Percentiles rank a stretch among this genome's conserved stretches.
Conservation (phyloP, 306 rosid species). For the Gynostemma pentaphyllum region DNA sequence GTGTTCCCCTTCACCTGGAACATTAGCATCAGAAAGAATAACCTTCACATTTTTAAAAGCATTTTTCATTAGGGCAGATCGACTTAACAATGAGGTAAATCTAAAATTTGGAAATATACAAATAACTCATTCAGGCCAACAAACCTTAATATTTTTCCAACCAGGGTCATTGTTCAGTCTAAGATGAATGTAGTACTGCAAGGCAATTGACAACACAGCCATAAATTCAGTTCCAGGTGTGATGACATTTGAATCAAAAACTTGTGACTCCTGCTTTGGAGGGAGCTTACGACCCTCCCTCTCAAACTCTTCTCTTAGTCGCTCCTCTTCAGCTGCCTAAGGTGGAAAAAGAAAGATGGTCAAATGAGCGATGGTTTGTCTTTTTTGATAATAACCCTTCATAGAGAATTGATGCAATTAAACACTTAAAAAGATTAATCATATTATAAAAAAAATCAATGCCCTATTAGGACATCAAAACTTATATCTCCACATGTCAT, state of each 20-base stretch:
- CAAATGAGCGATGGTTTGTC: background rate
- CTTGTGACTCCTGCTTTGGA: slow-evolving; percentile 55
- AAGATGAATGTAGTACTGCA: slow-evolving; percentile 94
- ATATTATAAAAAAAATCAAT: background rate
- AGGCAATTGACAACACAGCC: slow-evolving; percentile 80
- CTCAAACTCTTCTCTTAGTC: slow-evolving; percentile 84
- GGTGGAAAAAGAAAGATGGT: background rate
- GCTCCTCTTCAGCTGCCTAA: slow-evolving; percentile 84
- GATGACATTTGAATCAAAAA: slow-evolving; percentile 83
- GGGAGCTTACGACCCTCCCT: slow-evolving; percentile 96
- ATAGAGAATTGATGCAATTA: background rate
- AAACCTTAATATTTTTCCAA: slow-evolving; percentile 82
- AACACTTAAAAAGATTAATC: background rate
- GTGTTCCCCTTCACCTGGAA: slow-evolving; percentile 99
- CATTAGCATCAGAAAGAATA: slow-evolving; percentile 97
- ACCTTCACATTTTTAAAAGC: slow-evolving; percentile 42
- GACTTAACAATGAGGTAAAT: background rate
- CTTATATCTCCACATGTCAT: no score
- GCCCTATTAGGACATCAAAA: no score
- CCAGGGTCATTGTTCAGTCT: slow-evolving; percentile 95
- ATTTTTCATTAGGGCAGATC: background rate
- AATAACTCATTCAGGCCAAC: background rate
- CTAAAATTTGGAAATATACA: background rate
- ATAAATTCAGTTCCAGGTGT: slow-evolving; percentile 98
- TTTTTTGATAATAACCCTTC: background rate